Conservation (phyloP, 495 filamentous ascomycete species). For the Bacidia gigantensis region DNA sequence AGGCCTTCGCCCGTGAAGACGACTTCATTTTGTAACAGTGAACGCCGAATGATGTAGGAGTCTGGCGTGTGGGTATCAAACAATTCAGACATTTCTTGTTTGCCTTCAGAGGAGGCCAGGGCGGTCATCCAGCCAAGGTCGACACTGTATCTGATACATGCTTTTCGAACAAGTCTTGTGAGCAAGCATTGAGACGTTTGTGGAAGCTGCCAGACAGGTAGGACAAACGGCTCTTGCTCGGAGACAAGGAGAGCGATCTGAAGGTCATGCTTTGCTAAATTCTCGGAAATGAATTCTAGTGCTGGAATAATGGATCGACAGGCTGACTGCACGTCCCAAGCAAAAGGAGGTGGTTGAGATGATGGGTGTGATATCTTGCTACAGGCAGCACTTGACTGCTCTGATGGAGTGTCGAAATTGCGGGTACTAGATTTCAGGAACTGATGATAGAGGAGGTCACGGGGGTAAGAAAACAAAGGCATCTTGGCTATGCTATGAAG, state of each 20-base stretch:
- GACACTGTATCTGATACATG: conserved; percentile 30
- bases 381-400: not conserved
- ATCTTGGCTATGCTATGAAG: not conserved
- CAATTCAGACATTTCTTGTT: conserved; percentile 23
- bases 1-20: conserved; percentile 58
- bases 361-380: not conserved
- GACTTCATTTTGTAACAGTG: conserved; percentile 52
- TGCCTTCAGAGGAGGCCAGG: conserved; percentile 27
- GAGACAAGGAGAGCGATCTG: conserved; percentile 36
- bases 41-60: conserved; percentile 45
- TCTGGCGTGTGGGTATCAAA: conserved; percentile 10
- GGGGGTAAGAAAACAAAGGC: not conserved
- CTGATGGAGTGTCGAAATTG: not conserved
- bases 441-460: conserved; percentile 1
- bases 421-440: not conserved
- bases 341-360: conserved; percentile 3
- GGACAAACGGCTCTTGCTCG: conserved; percentile 34
- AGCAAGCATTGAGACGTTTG: conserved; percentile 25
- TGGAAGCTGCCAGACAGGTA: conserved; percentile 32
- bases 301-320: conserved; percentile 27
- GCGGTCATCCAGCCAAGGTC: conserved; percentile 32
- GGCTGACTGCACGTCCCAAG: conserved; percentile 14
- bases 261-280: conserved; percentile 32
- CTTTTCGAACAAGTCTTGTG: conserved; percentile 30
- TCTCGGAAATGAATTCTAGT: conserved; percentile 35